Percentiles rank a stretch among this genome's conserved stretches.
Conservation (phyloP, 2,329 filamentous ascomycete genomes). For the Colletotrichum neosansevieriae region DNA sequence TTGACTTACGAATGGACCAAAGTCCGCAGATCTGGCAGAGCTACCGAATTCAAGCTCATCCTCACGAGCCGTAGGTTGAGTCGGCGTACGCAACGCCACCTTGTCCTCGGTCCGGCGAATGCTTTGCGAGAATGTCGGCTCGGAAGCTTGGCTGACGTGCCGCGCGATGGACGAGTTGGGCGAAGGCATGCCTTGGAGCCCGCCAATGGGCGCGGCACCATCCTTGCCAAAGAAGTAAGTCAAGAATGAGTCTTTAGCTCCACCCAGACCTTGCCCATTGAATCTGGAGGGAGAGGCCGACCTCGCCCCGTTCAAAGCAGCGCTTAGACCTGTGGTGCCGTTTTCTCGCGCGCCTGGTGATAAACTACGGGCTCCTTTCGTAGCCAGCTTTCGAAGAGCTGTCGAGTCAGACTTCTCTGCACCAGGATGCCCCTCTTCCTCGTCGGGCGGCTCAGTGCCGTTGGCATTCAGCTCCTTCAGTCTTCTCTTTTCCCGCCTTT, state of each 20-base stretch:
- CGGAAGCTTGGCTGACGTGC: conserved; percentile 82
- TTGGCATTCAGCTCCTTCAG: conserved; percentile 88
- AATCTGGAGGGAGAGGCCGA: conserved; percentile 73
- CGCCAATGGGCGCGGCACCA: conserved; percentile 62
- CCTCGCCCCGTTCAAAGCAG: conserved; percentile 75
- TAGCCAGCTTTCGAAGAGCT: conserved; percentile 65
- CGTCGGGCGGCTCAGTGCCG: conserved; percentile 76
- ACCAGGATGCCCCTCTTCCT: conserved; percentile 65
- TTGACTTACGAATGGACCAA: conserved; percentile 70
- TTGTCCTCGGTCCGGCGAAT: conserved; percentile 78
- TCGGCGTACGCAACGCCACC: conserved; percentile 63
- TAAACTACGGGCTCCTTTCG: conserved; percentile 79
- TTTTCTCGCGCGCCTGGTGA: conserved; percentile 83
- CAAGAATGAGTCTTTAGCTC: conserved; percentile 88
- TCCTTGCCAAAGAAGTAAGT: conserved; percentile 99
- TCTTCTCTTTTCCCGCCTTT: conserved; percentile 85
- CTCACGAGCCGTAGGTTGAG: conserved; percentile 51
- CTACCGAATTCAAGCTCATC: conserved; percentile 57
- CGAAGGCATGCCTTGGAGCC: conserved; percentile 56
- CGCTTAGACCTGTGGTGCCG: conserved; percentile 69
- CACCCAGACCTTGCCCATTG: conserved; percentile 69
- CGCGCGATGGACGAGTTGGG: conserved; percentile 60
- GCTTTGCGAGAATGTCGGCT: conserved; percentile 86
- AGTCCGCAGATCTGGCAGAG: conserved; percentile 51
- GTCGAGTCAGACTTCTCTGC: conserved; percentile 64